phyloP scores from a whole-genome alignment of 2,329 filamentous ascomycete species.

The Pyrenochaeta sp. region DNA sequence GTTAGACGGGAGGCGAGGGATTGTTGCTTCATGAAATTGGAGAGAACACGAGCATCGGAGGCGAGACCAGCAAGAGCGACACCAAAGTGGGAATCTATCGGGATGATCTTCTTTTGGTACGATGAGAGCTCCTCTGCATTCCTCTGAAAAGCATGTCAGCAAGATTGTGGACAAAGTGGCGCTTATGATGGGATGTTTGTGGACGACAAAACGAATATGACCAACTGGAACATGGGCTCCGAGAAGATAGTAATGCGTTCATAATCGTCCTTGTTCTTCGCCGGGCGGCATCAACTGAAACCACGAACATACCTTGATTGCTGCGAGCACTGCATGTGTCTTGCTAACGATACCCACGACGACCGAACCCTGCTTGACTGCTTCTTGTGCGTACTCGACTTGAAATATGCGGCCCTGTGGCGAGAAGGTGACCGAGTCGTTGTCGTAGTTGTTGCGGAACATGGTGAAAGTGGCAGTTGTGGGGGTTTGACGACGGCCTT shows the following conservation, averaged over 20 bases:
- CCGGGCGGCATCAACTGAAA: no score
- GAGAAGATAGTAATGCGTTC: no score
- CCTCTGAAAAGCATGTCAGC: constrained; percentile 66
- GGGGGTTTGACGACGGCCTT: constrained; percentile 8
- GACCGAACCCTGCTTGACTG: constrained; percentile 98
- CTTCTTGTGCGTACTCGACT: constrained; percentile 98
- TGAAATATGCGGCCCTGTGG: constrained; percentile 99
- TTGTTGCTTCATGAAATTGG: constrained; percentile 99
- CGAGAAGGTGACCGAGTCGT: constrained; percentile 99
- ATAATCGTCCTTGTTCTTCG: no score
- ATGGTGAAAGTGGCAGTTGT: constrained; percentile 63
- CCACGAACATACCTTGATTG: constrained; percentile 77
- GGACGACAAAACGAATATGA: no score
- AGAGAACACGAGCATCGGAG: constrained; percentile 96
- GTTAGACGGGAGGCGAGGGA: constrained; percentile 94
- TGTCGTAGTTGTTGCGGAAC: constrained; percentile 99
- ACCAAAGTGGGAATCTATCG: constrained; percentile 93
- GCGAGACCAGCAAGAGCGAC: constrained; percentile 96
- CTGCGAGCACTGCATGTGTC: constrained; percentile 94
- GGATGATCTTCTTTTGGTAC: constrained; percentile 99
- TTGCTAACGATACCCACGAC: constrained; percentile 98
- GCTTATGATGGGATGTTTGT: no score
- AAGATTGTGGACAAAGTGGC: no score
- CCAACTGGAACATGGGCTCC: no score
- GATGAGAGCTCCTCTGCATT: constrained; percentile 99